These are phyloP conservation scores for Auriculariales sp. DNA, from an alignment of 768 basidiomycete genomes.

Conservation along the genomic window DNA sequence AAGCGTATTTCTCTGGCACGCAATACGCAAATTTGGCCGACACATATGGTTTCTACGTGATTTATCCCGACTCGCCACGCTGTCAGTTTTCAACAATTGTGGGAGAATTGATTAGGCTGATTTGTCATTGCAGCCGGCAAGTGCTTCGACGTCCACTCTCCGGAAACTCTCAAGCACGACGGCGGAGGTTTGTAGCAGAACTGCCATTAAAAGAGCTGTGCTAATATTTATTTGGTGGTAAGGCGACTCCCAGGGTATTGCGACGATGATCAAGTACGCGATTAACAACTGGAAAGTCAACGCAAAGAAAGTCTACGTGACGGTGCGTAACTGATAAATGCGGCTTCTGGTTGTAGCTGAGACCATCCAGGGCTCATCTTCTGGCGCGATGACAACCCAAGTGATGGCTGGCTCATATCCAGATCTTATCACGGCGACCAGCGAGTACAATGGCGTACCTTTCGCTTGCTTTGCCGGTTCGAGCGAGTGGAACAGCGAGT, in stretches of 20 bases:
- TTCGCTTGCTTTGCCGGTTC: constrained; percentile 39
- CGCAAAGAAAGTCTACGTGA: constrained; percentile 30
- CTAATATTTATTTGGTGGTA: too few relatives aligned
- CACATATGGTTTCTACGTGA: constrained; percentile 24
- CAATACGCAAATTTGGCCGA: constrained; percentile 37
- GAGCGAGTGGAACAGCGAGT: constrained; percentile 31
- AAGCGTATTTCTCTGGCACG: constrained; percentile 34
- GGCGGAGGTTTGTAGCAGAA: too few relatives aligned
- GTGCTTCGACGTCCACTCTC: constrained; percentile 41
- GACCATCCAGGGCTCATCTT: constrained; percentile 38
- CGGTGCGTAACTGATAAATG: too few relatives aligned
- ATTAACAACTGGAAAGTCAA: constrained; percentile 34
- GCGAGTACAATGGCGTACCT: constrained; percentile 37
- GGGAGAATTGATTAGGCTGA: too few relatives aligned
- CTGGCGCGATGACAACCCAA: constrained; percentile 50
- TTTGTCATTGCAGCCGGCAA: constrained; percentile 24
- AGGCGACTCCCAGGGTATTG: constrained; percentile 41
- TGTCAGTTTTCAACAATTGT: neutral
- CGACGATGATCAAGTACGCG: constrained; percentile 30
- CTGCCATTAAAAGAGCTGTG: too few relatives aligned
- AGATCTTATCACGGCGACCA: constrained; percentile 34
- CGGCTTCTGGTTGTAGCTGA: too few relatives aligned
- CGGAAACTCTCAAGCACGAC: constrained; percentile 37
- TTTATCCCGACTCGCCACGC: neutral
- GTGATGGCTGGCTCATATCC: constrained; percentile 40